A percentile compares a stretch with the other conserved stretches of the same genome.
Evolutionary conservation across 1,139 yeast genomes (phyloP).

Genomic region (Hanseniaspora sp.): DNA sequence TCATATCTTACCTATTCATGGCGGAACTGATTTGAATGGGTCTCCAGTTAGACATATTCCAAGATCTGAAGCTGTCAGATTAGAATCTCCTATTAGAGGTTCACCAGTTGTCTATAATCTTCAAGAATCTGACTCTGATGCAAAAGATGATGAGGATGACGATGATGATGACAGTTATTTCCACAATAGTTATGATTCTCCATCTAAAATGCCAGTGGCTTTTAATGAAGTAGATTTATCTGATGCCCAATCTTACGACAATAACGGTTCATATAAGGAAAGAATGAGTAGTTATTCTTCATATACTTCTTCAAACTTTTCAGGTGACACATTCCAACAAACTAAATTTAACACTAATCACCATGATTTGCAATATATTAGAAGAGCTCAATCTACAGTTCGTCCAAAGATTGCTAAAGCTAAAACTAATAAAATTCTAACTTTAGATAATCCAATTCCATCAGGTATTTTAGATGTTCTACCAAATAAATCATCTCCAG

Average conservation of each 20-base stretch:
- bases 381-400: constrained; percentile 46
- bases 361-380: constrained; percentile 42
- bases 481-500: constrained; percentile 78
- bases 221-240: constrained; percentile 9
- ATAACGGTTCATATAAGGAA: constrained; percentile 11
- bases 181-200: constrained; percentile 17
- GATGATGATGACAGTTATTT: constrained; percentile 21
- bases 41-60: constrained; percentile 25
- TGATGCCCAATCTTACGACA: constrained; percentile 19
- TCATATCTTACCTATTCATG: constrained; percentile 15
- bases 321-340: constrained; percentile 31
- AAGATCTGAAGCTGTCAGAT: constrained; percentile 41
- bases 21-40: constrained; percentile 10
- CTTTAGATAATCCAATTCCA: constrained; percentile 87
- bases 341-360: constrained; percentile 30
- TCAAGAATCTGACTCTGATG: constrained; percentile 36
- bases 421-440: constrained; percentile 48
- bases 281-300: constrained; percentile 17
- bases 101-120: constrained; percentile 38
- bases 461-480: constrained; percentile 67
- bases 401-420: constrained; percentile 57
- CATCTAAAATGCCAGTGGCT: constrained; percentile 14
- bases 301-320: constrained; percentile 24
- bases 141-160: too few relatives aligned
- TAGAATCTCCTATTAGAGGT: constrained; percentile 58